Evolutionary conservation across 2,329 filamentous ascomycete genomes (phyloP).

Genomic region (Phyllosticta citriasiana): DNA sequence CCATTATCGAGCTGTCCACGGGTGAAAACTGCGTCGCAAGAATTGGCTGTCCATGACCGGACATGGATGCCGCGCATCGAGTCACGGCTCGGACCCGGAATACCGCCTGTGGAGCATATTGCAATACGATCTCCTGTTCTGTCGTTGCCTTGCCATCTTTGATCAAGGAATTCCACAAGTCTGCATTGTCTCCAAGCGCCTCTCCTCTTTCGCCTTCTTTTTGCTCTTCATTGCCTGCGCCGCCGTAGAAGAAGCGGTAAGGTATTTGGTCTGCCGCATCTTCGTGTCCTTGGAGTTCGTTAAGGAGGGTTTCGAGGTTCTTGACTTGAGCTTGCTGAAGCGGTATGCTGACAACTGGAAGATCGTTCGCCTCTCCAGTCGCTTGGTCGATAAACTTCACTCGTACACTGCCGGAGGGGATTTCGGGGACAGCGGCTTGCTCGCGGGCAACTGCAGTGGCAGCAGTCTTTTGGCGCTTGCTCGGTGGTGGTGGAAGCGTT

Average conservation of each 20-base stretch:
- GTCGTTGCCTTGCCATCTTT: conserved; percentile 24
- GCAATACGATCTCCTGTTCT: conserved; percentile 5
- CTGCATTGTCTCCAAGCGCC: conserved; percentile 36
- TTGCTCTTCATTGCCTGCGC: conserved; percentile 18
- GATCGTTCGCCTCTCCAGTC: conserved; percentile 56
- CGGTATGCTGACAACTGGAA: conserved; percentile 59
- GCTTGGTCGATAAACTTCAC: conserved; percentile 83
- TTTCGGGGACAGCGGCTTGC: conserved; percentile 64
- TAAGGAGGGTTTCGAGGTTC: conserved; percentile 79
- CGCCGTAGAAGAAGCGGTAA: conserved; percentile 53
- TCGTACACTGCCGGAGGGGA: conserved; percentile 66
- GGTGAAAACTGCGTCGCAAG: conserved; percentile 80
- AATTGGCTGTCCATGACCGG: conserved; percentile 86
- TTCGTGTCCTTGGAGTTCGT: conserved; percentile 62
- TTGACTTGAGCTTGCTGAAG: conserved; percentile 78
- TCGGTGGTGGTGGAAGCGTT: conserved; percentile 72
- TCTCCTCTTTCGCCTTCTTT: conserved; percentile 21
- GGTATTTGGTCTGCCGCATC: conserved; percentile 51
- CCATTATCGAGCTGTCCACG: conserved; percentile 62
- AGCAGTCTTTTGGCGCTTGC: conserved; percentile 76
- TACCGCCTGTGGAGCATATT: conserved; percentile 67
- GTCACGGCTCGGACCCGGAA: conserved; percentile 90
- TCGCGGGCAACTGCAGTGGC: conserved; percentile 58
- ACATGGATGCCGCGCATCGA: conserved; percentile 77
- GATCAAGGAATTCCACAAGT: conserved; percentile 32